Evolutionary conservation across 2,329 filamentous ascomycete species (phyloP).

Genomic region (Atkinsonella hypoxylon): DNA sequence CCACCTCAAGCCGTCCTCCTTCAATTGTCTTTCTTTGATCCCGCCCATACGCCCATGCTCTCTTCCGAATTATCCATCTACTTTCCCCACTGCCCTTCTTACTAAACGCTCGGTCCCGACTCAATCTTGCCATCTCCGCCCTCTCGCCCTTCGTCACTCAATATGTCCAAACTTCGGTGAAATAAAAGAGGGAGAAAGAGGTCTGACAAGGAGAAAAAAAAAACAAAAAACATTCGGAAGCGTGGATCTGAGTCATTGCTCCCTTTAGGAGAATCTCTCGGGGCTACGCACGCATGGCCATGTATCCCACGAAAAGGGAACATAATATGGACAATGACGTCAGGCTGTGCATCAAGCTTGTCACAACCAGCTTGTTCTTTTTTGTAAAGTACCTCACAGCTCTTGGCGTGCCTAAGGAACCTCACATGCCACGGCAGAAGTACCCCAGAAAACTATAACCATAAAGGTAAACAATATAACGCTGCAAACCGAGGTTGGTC

Average conservation of each 20-base stretch:
- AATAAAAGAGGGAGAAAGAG: not conserved
- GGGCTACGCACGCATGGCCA: no score
- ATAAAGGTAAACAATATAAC: not conserved
- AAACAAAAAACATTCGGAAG: no score
- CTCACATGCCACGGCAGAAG: not conserved
- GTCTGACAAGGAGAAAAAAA: not conserved
- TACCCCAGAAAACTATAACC: constrained; percentile 3
- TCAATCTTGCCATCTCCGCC: not conserved
- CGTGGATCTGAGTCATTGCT: no score
- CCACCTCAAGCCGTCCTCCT: not conserved
- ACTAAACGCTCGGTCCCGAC: not conserved
- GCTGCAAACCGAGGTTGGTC: constrained; percentile 1
- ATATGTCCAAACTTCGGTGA: not conserved
- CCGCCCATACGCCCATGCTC: not conserved
- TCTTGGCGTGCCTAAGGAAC: not conserved
- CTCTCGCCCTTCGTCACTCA: not conserved
- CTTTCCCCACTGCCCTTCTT: not conserved
- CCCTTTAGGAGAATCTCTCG: no score
- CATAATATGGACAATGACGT: not conserved
- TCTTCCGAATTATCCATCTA: not conserved
- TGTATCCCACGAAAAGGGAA: not conserved
- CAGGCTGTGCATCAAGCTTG: not conserved
- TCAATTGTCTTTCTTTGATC: not conserved
- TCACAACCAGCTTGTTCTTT: not conserved
- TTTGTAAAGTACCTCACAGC: not conserved